phyloP scores from a whole-genome alignment of 1,284 basidiomycete species.

The Trichosporon sp. region DNA sequence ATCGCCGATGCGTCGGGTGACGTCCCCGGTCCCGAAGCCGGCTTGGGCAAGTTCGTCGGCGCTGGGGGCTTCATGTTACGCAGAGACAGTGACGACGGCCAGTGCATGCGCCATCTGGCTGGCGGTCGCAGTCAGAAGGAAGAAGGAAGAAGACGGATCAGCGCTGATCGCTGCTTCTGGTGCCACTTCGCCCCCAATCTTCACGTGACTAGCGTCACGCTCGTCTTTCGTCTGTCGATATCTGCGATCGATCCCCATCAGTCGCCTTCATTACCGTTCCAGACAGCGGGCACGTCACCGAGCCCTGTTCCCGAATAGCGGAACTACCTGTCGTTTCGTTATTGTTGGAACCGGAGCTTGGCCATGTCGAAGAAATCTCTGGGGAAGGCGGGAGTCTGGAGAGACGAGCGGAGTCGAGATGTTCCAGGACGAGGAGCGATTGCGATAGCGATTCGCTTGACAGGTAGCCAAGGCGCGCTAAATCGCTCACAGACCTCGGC shows the following conservation, averaged over 20 bases:
- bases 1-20: too few species aligned
- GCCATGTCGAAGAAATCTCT: neutral
- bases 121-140: neutral
- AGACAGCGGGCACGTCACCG: too few species aligned
- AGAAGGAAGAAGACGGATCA: neutral
- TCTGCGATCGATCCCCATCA: neutral
- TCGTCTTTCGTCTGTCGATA: neutral
- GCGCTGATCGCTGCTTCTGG: neutral
- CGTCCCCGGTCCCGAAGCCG: too few species aligned
- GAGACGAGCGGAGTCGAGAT: neutral
- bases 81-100: neutral
- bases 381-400: neutral
- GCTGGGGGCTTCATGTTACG: neutral
- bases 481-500: neutral
- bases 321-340: neutral
- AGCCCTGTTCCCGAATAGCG: neutral
- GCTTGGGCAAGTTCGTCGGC: too few species aligned
- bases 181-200: neutral
- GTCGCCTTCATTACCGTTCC: neutral
- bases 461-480: too few species aligned
- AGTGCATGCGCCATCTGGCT: neutral
- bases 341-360: neutral
- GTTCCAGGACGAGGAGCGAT: neutral
- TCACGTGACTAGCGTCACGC: neutral
- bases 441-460: neutral